Conservation (phyloP, 345 rosid species). For the Raphanus raphanistrum region DNA sequence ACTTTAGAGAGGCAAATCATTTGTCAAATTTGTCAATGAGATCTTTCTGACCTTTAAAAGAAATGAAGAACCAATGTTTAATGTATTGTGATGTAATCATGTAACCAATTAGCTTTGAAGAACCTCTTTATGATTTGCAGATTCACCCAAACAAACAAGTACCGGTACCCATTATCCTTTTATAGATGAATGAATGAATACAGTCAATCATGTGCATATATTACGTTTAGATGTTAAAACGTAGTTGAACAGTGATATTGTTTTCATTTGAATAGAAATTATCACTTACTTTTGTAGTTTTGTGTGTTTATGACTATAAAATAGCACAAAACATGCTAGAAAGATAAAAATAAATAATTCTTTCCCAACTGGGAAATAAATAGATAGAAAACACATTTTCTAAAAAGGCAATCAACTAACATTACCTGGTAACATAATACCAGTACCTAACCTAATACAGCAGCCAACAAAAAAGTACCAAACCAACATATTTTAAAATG, state of each 20-base stretch:
- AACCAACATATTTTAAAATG: not conserved
- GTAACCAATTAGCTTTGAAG: not conserved
- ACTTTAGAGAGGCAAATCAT: not conserved
- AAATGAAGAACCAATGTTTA: not conserved
- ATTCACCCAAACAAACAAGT: not conserved
- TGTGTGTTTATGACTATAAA: not conserved
- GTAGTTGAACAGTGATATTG: not conserved
- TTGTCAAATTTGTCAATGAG: not conserved
- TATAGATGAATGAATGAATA: not conserved
- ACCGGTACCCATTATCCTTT: not conserved
- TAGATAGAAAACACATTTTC: not conserved
- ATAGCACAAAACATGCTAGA: not conserved
- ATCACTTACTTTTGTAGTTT: not conserved
- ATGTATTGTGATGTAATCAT: not conserved
- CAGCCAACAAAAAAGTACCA: not conserved
- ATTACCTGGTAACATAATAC: not conserved
- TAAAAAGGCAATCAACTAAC: not conserved
- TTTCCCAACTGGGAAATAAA: not conserved
- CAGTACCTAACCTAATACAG: not conserved
- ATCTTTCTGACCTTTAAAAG: not conserved
- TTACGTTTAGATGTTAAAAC: not conserved
- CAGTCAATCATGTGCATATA: not conserved
- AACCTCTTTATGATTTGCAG: not conserved
- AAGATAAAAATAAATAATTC: not conserved
- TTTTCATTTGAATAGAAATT: not conserved